Evolutionary conservation across 2,329 filamentous ascomycete species (phyloP), one percentile per base, ranked within the genome.

Genomic region (Chaetomiaceae sp.): DNA sequence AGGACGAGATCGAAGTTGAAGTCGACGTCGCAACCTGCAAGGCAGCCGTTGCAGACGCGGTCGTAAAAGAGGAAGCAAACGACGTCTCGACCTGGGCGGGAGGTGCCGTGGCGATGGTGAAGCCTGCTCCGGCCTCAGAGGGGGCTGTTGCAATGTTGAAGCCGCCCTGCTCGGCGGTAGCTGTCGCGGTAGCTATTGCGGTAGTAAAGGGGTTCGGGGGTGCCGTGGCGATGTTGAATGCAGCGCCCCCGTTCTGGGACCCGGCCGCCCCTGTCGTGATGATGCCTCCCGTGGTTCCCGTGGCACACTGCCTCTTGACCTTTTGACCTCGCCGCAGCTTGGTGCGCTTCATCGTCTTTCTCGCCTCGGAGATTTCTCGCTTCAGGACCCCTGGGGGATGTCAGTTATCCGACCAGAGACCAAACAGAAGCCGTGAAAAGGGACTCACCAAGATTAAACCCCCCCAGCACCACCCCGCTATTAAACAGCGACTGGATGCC

Each of bases 401-500:
- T 39, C 47, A 51, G 46, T 25, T 20, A 29, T 22, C 12, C 37
- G 46, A 12, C n/a, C 47, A 19, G 14, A 14, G 6, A 20, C 7
- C 23, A 19, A 29, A 34, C 8, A n/a, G 11, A 14, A 38, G n/a
- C n/a, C n/a, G n/a, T n/a, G 15, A 47, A 31, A 14, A 27, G 34
- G 12, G 8, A 53, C 56, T 6, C 20, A 61, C 64, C 61, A 7
- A 61, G 19, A 40, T 63, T 61, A 43, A 66, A 61, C 29, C 59
- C 56, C 42, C 58, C 58, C 47, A 61, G 54, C 19, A 63, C 49
- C 17, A 59, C 51, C 42, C 61, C 64, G 45, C 50, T 58, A 52
- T 63, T 59, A 54, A 69, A 64, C 14, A 69, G 56, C n/a, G 53
- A 56, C 53, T 66, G 64, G 8, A 67, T 59, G 25, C 64, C 61